These are phyloP conservation scores for Aspergillus saccharolyticus DNA, from an alignment of 495 filamentous ascomycete species.

Conservation along the genomic window DNA sequence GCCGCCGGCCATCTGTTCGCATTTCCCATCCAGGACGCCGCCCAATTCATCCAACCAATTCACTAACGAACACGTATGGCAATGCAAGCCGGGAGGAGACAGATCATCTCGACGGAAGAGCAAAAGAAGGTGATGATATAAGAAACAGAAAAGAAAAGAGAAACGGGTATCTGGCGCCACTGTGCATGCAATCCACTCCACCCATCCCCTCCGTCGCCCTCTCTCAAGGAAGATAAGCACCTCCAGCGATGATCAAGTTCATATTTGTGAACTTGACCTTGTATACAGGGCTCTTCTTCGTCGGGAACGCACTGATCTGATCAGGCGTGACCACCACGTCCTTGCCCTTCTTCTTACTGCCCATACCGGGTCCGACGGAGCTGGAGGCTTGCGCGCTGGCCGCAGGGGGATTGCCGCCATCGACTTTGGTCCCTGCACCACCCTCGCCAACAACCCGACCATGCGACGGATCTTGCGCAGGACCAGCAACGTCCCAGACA, in stretches of 20 bases:
- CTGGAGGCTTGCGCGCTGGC: constrained; percentile 30
- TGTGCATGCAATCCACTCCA: constrained; percentile 9
- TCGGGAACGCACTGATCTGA: constrained; percentile 87
- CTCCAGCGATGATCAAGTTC: constrained; percentile 85
- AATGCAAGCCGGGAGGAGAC: neutral
- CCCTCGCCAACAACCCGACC: constrained; percentile 56
- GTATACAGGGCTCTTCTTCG: constrained; percentile 92
- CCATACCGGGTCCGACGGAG: constrained; percentile 43
- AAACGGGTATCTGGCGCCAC: constrained; percentile 30
- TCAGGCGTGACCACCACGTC: constrained; percentile 86
- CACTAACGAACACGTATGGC: neutral
- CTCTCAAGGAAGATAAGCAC: constrained; percentile 67
- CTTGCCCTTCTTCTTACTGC: constrained; percentile 75
- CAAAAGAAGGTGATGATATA: constrained; percentile 9
- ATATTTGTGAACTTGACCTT: constrained; percentile 90
- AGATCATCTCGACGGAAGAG: neutral
- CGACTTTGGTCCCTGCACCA: constrained; percentile 49
- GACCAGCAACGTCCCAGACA: constrained; percentile 80
- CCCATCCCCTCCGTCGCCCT: constrained; percentile 7
- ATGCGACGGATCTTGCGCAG: constrained; percentile 49
- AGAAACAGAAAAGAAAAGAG: constrained; percentile 14
- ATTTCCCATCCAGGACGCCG: neutral
- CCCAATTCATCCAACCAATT: neutral
- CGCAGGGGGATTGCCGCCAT: constrained; percentile 34
- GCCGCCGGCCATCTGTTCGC: neutral